Evolutionary conservation across 2,329 filamentous ascomycete genomes (phyloP), one percentile per base, ranked within the genome.

Genomic region (Rachicladosporium sp.): DNA sequence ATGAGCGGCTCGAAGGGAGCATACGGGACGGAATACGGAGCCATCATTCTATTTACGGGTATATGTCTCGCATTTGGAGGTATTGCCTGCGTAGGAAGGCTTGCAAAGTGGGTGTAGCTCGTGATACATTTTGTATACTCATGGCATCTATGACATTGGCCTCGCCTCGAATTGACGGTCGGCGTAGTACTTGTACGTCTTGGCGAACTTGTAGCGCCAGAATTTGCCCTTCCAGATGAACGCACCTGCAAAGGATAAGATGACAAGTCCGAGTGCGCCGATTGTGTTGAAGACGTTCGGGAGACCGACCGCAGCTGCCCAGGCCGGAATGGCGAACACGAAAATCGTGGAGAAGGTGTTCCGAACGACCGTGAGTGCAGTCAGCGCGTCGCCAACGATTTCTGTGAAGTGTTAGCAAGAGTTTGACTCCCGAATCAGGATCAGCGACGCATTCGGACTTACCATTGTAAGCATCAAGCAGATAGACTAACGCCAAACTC

Each of bases 321-420:
- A 70, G 1, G 63, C 61, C 0, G 59, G 53, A 19, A 69, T 51
- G 1, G 61, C 62, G 44, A 71, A 70, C n/a, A 70, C 59, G 33
- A 70, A 61, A 10, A 61, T 55, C 2, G 63, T 66, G 11, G 57
- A 56, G 32, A 70, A 57, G 2, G 56, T 40, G 37, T 71, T 71
- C 0, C 68, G 61, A 8, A 65, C 49, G 41, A 71, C 63, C 0
- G 64, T 64, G 2, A 71, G 53, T 0, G 53, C 62, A 3, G 69
- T 64, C 4, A 71, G 50, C 0, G 66, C 60, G 41, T 71, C 67
- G 4, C 61, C 66, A 31, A 71, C 57, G 31, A 71, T 66, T 57
- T 70, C 43, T 32, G 34, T 12, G n/a, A 37, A 31, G 8, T 8
- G 38, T 50, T 38, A 50, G 41, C 12, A 10, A 35, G 15, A 19